Evolutionary conservation across 1,284 basidiomycete species (phyloP), one percentile per base, ranked within the genome.

Genomic region (Athelia psychrophila): DNA sequence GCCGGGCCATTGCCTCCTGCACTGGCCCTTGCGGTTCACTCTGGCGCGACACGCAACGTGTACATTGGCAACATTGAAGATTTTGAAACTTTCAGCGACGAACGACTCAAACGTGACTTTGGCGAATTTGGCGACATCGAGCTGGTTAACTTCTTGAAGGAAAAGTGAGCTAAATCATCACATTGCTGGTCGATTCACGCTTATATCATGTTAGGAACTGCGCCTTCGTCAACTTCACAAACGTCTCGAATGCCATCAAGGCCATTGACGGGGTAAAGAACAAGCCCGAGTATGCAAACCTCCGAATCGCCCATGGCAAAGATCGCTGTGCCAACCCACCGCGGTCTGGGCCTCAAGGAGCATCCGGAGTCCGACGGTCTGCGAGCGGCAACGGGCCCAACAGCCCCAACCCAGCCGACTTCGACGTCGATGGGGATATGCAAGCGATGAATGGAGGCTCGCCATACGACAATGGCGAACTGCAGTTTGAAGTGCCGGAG

Each of bases 51-150:
- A 18, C 80, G 95, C 51, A 98, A 97, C 66, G 94, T 98, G 51
- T 98, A 97, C 69, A 86, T 97, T 53, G 94, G 94, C 23, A 90
- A 90, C 63, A 86, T 97, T 51, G 91, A 94, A 62, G 94, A 97
- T 74, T 95, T 94, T 65, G 93, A 95, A 57, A 74, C 80, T 24
- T 95, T 91, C 74, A 86, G 76, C 24, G 91, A 94, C 51, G 93
- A 95, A 58, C 86, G 86, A 66, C 78, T 97, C 50, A 88, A 89
- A 69, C 75, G 84, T 49, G 94, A 96, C 73, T 96, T 96, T 74
- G 87, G 85, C 51, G 91, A 94, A 71, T 96, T 83, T 68, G 94
- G 95, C 24, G 93, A 96, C 55, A 94, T 98, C 58, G 95, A 98
- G 73, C 81, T 96, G 53, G 87, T 98, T 70, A 97, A 97, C 72